Percentiles rank a stretch among this genome's conserved stretches.
Evolutionary conservation across 176 grass and related monocot species (phyloP).

Genomic region (Dendrocalamus sinicus): DNA sequence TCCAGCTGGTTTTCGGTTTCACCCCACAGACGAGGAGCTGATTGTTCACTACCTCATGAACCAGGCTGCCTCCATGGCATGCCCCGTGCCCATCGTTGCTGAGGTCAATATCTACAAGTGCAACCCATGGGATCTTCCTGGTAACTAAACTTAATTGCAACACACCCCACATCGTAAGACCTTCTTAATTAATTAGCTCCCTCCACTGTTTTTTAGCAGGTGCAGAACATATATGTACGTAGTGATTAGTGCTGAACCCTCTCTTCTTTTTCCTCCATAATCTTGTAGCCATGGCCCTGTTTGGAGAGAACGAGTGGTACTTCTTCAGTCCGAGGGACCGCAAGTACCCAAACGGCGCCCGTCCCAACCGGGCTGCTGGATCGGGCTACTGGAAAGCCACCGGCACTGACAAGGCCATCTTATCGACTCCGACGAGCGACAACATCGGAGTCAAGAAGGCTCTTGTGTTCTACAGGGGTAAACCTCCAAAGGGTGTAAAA

Average conservation of each 20-base stretch:
- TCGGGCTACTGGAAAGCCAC: conserved; percentile 76
- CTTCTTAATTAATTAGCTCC: not conserved
- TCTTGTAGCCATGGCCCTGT: conserved; percentile 47
- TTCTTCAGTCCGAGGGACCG: conserved; percentile 73
- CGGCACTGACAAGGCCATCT: conserved; percentile 63
- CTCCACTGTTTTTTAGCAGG: not conserved
- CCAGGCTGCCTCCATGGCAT: conserved; percentile 44
- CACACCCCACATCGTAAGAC: not conserved
- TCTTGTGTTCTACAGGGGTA: conserved; percentile 75
- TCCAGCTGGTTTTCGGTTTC: conserved; percentile 87
- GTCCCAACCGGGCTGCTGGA: conserved; percentile 64
- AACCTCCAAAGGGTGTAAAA: conserved; percentile 68
- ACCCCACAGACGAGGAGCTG: conserved; percentile 86
- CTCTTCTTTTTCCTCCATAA: not conserved
- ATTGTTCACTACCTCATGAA: conserved; percentile 78
- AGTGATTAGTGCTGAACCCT: not conserved
- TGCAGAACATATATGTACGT: not conserved
- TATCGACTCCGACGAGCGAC: not conserved
- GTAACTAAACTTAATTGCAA: conserved; percentile 12
- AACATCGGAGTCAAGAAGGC: conserved; percentile 75
- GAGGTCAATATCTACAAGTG: conserved; percentile 94
- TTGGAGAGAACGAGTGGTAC: conserved; percentile 76
- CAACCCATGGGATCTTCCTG: conserved; percentile 87
- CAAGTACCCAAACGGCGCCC: conserved; percentile 72
- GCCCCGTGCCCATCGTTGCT: conserved; percentile 66